These are phyloP conservation scores for Daldinia caldariorum DNA, from an alignment of 495 filamentous ascomycete species.

Conservation along the genomic window DNA sequence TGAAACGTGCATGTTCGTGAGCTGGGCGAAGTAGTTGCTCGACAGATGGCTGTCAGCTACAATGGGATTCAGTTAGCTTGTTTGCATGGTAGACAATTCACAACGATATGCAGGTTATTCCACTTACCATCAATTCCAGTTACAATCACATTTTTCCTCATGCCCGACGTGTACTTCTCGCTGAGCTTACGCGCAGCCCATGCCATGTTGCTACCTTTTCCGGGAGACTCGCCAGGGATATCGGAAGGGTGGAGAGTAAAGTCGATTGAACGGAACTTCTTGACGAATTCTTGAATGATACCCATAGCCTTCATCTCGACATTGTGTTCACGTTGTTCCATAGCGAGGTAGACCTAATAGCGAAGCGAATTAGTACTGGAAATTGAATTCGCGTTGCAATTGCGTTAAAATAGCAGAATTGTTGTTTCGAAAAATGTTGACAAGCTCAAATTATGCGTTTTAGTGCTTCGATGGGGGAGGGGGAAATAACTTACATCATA, in stretches of 20 bases:
- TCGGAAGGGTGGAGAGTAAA: conserved; percentile 69
- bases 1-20: conserved; percentile 66
- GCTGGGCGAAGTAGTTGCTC: conserved; percentile 69
- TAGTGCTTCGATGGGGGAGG: not conserved
- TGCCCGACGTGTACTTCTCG: conserved; percentile 61
- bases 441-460: not conserved
- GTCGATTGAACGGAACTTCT: conserved; percentile 68
- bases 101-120: not conserved
- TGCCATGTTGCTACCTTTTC: conserved; percentile 74
- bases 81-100: not conserved
- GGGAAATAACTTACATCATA: conserved; percentile 70
- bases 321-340: conserved; percentile 69
- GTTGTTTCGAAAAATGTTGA: not conserved
- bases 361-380: conserved; percentile 13
- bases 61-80: conserved; percentile 42
- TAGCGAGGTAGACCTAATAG: conserved; percentile 72
- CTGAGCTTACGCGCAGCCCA: conserved; percentile 71
- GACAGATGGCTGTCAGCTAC: conserved; percentile 75
- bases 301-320: conserved; percentile 63
- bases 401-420: not conserved
- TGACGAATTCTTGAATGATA: conserved; percentile 64
- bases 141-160: conserved; percentile 68
- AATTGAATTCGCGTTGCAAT: not conserved
- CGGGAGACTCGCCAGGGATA: conserved; percentile 69
- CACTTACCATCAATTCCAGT: conserved; percentile 75